Conservation (phyloP, 352 stramenopile species). For the Globisporangium nagaii region DNA sequence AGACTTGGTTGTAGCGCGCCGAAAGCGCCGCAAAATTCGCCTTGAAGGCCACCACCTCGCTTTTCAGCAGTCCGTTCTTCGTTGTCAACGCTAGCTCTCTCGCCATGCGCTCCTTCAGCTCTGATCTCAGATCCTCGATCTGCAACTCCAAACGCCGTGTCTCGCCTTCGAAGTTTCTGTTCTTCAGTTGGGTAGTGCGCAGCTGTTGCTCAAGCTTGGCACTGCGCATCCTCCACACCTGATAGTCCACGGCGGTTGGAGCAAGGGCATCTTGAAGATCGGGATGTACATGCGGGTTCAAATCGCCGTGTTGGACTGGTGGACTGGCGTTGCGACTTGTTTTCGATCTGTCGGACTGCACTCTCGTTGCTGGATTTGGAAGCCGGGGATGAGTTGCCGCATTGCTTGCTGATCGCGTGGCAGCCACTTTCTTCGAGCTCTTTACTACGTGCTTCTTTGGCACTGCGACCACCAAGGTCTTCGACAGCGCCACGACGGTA, state of each 20-base stretch:
- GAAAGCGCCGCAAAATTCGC: constrained; percentile 22
- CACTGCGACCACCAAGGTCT: background rate
- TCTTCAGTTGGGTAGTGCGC: constrained; percentile 24
- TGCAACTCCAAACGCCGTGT: constrained; percentile 31
- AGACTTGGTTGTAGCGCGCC: constrained; percentile 26
- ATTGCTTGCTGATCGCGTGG: background rate
- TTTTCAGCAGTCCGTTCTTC: constrained; percentile 21
- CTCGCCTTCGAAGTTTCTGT: constrained; percentile 46
- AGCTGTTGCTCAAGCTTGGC: constrained; percentile 36
- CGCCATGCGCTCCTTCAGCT: constrained; percentile 26
- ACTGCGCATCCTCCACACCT: constrained; percentile 20
- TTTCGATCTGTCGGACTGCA: background rate
- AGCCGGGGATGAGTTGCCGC: background rate
- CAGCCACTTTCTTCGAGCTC: background rate
- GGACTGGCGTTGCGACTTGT: background rate
- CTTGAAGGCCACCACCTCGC: constrained; percentile 25
- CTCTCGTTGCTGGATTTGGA: background rate
- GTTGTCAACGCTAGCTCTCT: constrained; percentile 19
- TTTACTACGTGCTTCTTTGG: background rate
- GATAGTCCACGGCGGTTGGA: background rate
- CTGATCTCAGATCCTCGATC: constrained; percentile 26
- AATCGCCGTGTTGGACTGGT: background rate
- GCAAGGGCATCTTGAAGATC: background rate
- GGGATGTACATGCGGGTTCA: background rate
- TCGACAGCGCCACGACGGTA: constrained; percentile 26